A percentile compares a stretch with the other conserved stretches of the same genome.
Conservation (phyloP, 73 alveolate species). For the Tetrahymena borealis region DNA sequence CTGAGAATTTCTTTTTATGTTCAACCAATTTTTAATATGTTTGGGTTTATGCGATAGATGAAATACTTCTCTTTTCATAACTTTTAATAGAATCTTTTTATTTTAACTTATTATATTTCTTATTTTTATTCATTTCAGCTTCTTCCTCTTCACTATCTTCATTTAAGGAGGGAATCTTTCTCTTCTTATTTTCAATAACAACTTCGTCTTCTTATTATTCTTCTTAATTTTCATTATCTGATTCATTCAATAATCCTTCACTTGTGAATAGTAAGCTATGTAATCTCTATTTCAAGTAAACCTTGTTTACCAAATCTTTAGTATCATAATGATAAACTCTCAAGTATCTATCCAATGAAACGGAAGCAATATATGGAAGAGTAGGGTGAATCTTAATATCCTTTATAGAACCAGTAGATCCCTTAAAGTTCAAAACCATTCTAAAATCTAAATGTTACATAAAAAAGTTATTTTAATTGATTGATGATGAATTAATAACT, state of each 20-base stretch:
- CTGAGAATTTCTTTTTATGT: background rate
- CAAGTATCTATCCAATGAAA: background rate
- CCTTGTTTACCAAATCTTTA: background rate
- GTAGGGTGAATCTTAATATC: background rate
- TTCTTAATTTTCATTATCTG: background rate
- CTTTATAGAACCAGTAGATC: background rate
- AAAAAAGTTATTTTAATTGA: background rate
- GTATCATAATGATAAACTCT: background rate
- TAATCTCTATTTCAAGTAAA: background rate
- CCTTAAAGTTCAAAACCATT: background rate
- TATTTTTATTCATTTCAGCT: background rate
- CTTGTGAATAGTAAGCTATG: background rate
- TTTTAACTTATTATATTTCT: background rate
- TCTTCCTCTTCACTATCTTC: background rate
- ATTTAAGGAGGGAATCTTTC: background rate
- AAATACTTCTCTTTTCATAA: background rate
- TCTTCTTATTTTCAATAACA: background rate
- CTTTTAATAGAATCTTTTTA: background rate
- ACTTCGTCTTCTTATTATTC: background rate
- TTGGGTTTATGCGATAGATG: background rate
- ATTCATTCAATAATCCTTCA: background rate
- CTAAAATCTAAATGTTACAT: background rate
- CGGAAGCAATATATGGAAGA: background rate
- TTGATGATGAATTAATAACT: background rate
- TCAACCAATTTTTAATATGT: background rate